These are phyloP conservation scores for Bonia amplexicaulis DNA, from an alignment of 176 grass and related monocot species.

Conservation along the genomic window DNA sequence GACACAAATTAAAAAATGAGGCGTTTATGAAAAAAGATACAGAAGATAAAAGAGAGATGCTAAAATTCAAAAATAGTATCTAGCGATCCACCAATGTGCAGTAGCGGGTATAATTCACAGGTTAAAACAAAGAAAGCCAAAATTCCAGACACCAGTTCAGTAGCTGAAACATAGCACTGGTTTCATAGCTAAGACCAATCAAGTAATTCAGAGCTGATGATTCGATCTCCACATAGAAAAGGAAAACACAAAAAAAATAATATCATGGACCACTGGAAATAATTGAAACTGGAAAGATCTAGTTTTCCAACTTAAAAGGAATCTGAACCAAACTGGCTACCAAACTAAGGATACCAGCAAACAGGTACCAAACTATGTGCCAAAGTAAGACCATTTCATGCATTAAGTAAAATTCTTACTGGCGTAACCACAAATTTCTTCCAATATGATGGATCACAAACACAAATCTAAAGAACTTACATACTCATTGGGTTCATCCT, in stretches of 20 bases:
- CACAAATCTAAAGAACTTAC: background rate
- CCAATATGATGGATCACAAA: background rate
- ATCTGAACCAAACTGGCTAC: background rate
- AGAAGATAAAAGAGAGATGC: background rate
- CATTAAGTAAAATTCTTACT: background rate
- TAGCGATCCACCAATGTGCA: background rate
- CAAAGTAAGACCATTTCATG: background rate
- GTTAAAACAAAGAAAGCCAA: background rate
- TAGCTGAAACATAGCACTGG: background rate
- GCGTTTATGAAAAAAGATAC: background rate
- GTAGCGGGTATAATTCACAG: background rate
- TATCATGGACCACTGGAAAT: background rate
- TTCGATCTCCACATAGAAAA: background rate
- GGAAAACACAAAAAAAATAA: background rate
- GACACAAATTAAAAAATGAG: background rate
- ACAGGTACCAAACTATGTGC: background rate
- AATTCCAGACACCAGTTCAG: background rate
- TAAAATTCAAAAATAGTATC: background rate
- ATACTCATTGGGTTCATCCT: background rate
- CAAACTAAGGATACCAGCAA: background rate
- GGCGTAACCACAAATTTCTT: background rate
- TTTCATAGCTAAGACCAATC: background rate
- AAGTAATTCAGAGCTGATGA: background rate
- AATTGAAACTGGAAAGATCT: background rate
- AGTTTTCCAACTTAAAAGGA: background rate